Evolutionary conservation across 176 grass and related monocot genomes (phyloP).

Genomic region (Oryza brachyantha): DNA sequence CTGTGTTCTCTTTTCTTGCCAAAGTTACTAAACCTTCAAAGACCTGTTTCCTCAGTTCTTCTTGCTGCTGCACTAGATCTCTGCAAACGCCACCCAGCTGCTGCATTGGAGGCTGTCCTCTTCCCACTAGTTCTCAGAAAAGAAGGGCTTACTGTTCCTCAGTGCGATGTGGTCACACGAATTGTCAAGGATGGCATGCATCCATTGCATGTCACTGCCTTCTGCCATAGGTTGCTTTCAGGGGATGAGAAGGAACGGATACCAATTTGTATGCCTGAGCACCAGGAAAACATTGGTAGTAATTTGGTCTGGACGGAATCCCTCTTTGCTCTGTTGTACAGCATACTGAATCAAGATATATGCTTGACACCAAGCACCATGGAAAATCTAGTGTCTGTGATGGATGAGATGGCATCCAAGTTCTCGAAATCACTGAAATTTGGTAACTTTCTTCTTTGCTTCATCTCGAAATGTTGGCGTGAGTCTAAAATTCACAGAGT

Average conservation of each 20-base stretch:
- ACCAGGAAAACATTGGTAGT: constrained; percentile 31
- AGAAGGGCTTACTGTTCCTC: constrained; percentile 50
- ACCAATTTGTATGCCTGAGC: constrained; percentile 57
- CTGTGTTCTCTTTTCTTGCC: constrained; percentile 69
- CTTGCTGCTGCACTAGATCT: constrained; percentile 49
- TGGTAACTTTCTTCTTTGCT: constrained; percentile 65
- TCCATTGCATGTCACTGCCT: constrained; percentile 63
- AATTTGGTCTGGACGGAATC: constrained; percentile 71
- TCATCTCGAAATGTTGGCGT: constrained; percentile 49
- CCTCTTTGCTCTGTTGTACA: constrained; percentile 66
- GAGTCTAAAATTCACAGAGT: constrained; percentile 45
- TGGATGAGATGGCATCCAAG: constrained; percentile 48
- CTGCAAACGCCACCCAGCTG: constrained; percentile 68
- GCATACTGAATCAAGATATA: constrained; percentile 70
- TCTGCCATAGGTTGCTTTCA: constrained; percentile 70
- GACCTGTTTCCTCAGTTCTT: constrained; percentile 56
- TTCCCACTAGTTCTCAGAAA: constrained; percentile 67
- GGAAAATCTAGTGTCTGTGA: constrained; percentile 47
- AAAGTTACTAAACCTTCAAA: constrained; percentile 55
- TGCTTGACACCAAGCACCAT: constrained; percentile 52
- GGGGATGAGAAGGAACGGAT: constrained; percentile 33
- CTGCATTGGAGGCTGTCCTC: constrained; percentile 59
- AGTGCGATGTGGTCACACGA: constrained; percentile 55
- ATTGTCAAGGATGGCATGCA: constrained; percentile 84
- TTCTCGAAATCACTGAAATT: constrained; percentile 73